These are phyloP conservation scores for Bothriochloa decipiens DNA, from an alignment of 176 grass and related monocot species.

Conservation along the genomic window DNA sequence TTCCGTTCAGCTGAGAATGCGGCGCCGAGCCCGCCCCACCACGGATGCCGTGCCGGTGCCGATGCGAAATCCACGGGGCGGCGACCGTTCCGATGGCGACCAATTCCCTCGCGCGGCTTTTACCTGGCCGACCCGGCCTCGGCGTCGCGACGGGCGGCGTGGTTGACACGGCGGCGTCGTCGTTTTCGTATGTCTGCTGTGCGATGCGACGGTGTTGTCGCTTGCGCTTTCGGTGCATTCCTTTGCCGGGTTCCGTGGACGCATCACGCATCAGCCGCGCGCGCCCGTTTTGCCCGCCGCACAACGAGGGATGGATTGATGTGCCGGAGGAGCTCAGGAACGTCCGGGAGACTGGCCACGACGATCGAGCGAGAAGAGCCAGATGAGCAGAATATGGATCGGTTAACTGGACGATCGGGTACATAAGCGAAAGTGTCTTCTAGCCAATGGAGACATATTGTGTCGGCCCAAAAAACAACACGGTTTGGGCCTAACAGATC, in stretches of 20 bases:
- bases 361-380: background rate
- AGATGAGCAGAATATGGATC: background rate
- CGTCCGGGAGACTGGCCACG: background rate
- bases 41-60: background rate
- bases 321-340: too few species aligned
- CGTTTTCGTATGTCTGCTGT: background rate
- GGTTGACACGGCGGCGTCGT: background rate
- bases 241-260: background rate
- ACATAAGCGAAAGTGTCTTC: too few species aligned
- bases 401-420: too few species aligned
- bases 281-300: background rate
- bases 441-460: too few species aligned
- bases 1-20: too few species aligned
- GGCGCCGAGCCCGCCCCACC: background rate
- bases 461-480: too few species aligned
- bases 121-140: background rate
- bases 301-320: background rate
- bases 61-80: background rate
- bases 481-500: too few species aligned
- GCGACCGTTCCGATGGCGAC: background rate
- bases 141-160: conserved; percentile 7
- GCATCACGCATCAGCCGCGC: background rate
- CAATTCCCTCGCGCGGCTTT: background rate
- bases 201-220: background rate
- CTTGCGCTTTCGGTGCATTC: background rate